Evolutionary conservation across 805 yeast species (phyloP), one percentile per base, ranked within the genome.

Genomic region (Metschnikowia similis): DNA sequence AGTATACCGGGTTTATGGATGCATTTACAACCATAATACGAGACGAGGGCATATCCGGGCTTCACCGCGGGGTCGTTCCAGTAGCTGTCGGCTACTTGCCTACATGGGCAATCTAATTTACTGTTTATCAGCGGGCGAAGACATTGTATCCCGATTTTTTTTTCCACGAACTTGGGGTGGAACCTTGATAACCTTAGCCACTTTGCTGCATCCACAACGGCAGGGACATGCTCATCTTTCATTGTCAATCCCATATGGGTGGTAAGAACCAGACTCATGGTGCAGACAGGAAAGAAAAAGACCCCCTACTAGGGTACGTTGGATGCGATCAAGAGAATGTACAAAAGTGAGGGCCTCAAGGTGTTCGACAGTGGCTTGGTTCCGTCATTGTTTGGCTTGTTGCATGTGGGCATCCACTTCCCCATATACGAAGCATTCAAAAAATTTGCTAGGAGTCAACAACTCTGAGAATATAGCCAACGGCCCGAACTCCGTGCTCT

Each of bases 181-280:
- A 53, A 63, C 11, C 46, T 55, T 16, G 67, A 64, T 35, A 54
- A 66, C 3, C 38, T 66, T 34, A 66, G 66, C 47, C 82, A 80
- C 59, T 78, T 78, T 56, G 67, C 70, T 40, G 73, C 82, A 47
- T 97, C 99, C 1, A 77, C 92, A 45, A 79, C 89, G 4, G 96
- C 98, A 1, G 99, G 99, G 29, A 82, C 88, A 49, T 81, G 84
- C 7, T 87, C 96, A 2, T 87, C 98, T 0, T 74, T 89, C 9
- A 66, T 84, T 8, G 92, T 96, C 0, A 94, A 94, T 65, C 99
- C 99, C 9, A 88, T 92, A 11, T 94, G 99, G 99, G 98, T 94
- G 41, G 91, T 94, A 30, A 94, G 94, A 65, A 94, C 99, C 1
- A 74, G 99, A 61, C 71, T 94, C 46, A 94, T 94, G 98, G 74